Evolutionary conservation across 176 grass and related monocot genomes (phyloP), one percentile per base, ranked within the genome.

Genomic region (Carex scoparia): DNA sequence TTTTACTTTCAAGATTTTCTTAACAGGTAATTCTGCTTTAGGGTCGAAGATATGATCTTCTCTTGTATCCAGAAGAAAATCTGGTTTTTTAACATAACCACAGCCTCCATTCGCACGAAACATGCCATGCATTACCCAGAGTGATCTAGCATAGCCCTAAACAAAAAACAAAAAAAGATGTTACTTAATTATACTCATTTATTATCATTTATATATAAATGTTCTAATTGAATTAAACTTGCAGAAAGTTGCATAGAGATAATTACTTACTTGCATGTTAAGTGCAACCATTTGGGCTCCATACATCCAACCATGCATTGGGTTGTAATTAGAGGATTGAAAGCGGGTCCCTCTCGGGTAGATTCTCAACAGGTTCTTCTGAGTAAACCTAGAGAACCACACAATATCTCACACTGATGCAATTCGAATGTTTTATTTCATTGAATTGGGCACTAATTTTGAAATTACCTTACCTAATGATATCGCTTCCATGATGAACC

Each of bases 1-100:
- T 32, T 28, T 93, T 16, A 90, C 94, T 89, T 92, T 97, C 2
- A 97, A 84, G 51, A 28, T 90, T 3, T 59, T 95, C 84, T 89
- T 95, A 3, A 86, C 68, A 1, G 82, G 85, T 28, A 94, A 64
- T 23, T 70, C 73, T 10, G 83, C 71, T 73, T 61, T 74, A 46
- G 91, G 96, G 35, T 95, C 78, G 8, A 94, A 99, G 5, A 87
- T 33, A 18, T 86, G 68, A 12, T 88, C 48, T 1, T 73, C 49
- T 18, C 78, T 38, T 0, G 54, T 68, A 23, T 88, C 84, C 76
- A 92, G 82, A 15, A 99, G 85, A 56, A 89, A 79, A 42, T 94
- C 78, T 2, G 96, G 96, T 30, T 99, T 99, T 74, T 95, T 99
- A 1, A 99, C 96, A 16, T 94, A 99, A 37, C 96, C 96, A 19